Conservation (phyloP, 176 grass and related monocot species). For the Alloteropsis semialata region DNA sequence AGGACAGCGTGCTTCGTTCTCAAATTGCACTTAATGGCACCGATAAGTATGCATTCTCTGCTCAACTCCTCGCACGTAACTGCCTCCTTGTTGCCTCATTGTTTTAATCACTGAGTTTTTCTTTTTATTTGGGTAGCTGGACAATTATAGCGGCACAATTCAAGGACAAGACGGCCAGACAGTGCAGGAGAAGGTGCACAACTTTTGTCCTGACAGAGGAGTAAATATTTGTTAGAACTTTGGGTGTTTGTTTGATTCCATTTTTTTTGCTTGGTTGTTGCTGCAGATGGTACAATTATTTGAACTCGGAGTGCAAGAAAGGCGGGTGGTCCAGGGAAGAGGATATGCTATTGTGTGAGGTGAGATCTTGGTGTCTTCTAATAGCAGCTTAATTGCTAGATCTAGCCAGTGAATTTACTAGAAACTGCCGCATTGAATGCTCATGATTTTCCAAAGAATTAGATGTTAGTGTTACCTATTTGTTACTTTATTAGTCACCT, state of each 20-base stretch:
- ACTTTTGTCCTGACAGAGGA: background rate
- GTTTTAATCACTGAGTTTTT: background rate
- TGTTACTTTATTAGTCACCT: background rate
- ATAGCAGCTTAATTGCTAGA: background rate
- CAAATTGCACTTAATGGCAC: constrained; percentile 81
- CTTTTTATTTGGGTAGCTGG: constrained; percentile 57
- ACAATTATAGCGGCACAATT: constrained; percentile 77
- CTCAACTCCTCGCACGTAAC: background rate
- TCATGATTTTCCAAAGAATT: background rate
- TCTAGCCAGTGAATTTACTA: background rate
- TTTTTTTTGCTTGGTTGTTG: background rate
- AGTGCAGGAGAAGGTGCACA: constrained; percentile 86
- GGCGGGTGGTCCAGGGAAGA: constrained; percentile 94
- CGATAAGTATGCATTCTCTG: constrained; percentile 55
- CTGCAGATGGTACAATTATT: constrained; percentile 89
- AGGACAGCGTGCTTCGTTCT: constrained; percentile 81
- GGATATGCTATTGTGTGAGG: constrained; percentile 90
- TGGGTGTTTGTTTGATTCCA: background rate
- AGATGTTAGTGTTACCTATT: background rate
- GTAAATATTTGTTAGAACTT: background rate
- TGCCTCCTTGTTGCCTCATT: background rate
- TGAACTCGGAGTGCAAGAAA: constrained; percentile 99
- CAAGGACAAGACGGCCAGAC: constrained; percentile 91
- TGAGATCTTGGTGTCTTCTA: constrained; percentile 45
- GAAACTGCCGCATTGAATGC: background rate